These are phyloP conservation scores for Tuber melanosporum DNA, from an alignment of 495 filamentous ascomycete species.

Conservation along the genomic window DNA sequence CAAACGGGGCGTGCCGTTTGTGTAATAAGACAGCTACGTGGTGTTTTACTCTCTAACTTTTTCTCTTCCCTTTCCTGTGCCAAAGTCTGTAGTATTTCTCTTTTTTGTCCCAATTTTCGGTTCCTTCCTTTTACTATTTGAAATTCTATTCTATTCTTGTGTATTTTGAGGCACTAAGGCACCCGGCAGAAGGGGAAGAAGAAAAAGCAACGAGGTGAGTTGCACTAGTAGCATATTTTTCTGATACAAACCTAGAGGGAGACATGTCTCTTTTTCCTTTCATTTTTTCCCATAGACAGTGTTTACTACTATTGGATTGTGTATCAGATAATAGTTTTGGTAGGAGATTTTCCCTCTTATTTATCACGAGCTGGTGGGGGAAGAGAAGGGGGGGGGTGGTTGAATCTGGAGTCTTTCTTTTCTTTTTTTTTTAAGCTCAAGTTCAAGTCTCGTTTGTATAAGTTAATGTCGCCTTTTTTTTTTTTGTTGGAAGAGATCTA, in stretches of 20 bases:
- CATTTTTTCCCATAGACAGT: conserved; percentile 8
- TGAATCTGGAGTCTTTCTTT: background rate
- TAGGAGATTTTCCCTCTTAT: background rate
- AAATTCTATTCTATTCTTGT: conserved; percentile 9
- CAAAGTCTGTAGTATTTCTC: conserved; percentile 24
- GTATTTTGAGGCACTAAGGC: conserved; percentile 4
- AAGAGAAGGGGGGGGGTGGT: background rate
- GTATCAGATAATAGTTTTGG: background rate
- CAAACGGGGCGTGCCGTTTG: conserved; percentile 11
- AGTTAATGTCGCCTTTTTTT: background rate
- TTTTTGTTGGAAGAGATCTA: background rate
- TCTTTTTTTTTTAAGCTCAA: background rate
- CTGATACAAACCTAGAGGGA: background rate
- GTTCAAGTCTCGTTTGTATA: background rate
- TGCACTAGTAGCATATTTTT: conserved; percentile 16
- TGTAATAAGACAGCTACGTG: conserved; percentile 29
- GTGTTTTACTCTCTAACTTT: conserved; percentile 21
- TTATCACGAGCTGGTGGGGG: background rate
- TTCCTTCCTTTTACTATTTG: background rate
- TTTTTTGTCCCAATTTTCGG: conserved; percentile 4
- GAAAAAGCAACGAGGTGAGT: background rate
- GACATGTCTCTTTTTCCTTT: conserved; percentile 22
- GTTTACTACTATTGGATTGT: background rate
- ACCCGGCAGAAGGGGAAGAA: background rate
- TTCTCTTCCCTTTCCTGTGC: conserved; percentile 20